These are phyloP conservation scores for Parastagonospora avenae DNA, from an alignment of 2,329 filamentous ascomycete genomes.

Conservation along the genomic window DNA sequence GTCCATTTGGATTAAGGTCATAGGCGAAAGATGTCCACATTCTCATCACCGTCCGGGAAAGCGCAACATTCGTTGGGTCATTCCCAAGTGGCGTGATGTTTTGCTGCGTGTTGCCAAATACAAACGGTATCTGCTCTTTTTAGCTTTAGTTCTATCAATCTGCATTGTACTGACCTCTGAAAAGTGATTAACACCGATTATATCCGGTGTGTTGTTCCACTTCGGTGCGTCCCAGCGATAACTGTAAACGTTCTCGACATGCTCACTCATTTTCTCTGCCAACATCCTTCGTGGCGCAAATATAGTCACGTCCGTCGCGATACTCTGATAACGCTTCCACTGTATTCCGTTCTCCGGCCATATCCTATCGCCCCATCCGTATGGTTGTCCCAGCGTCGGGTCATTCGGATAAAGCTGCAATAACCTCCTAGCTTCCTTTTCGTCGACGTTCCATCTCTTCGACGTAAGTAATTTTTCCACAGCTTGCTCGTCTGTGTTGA, in stretches of 20 bases:
- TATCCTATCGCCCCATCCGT: constrained; percentile 36
- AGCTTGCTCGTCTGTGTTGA: constrained; percentile 49
- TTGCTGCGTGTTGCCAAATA: constrained; percentile 36
- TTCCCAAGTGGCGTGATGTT: constrained; percentile 34
- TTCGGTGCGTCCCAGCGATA: constrained; percentile 41
- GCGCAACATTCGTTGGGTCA: constrained; percentile 19
- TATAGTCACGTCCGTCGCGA: constrained; percentile 36
- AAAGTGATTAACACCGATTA: constrained; percentile 36
- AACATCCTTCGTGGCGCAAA: constrained; percentile 32
- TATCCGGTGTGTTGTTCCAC: constrained; percentile 34
- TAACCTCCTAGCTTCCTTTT: constrained; percentile 22
- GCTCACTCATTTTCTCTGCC: constrained; percentile 29
- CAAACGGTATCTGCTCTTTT: constrained; percentile 29
- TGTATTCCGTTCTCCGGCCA: constrained; percentile 36
- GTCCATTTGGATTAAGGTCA: constrained; percentile 35
- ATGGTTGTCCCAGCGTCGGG: constrained; percentile 54
- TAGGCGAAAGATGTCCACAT: constrained; percentile 41
- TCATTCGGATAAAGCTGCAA: constrained; percentile 38
- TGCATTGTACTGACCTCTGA: constrained; percentile 24
- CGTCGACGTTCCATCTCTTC: constrained; percentile 36
- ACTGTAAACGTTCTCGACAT: constrained; percentile 27
- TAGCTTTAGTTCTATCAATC: constrained; percentile 2
- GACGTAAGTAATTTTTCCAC: constrained; percentile 36
- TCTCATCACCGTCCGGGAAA: constrained; percentile 32
- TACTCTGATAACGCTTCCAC: constrained; percentile 35